Evolutionary conservation across 306 rosid genomes (phyloP), one percentile per base, ranked within the genome.

Genomic region (Mucuna pruriens): DNA sequence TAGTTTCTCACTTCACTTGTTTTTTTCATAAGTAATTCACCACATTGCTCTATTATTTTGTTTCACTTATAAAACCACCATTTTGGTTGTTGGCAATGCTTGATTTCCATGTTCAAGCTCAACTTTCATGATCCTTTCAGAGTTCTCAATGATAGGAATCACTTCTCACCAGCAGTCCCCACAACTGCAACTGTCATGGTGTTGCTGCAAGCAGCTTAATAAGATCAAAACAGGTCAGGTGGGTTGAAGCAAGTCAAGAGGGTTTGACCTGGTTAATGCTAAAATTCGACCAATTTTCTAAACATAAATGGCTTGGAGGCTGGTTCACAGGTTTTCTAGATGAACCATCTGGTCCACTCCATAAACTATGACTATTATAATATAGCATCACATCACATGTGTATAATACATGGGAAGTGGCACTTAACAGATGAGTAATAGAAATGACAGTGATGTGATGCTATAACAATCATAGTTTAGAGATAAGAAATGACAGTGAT

Each of bases 401-500:
- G 70, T 55, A 66, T 31, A 29, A 55, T 42, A 23, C 34, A 67
- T 33, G 25, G 68, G 34, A 52, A 33, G 55, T 45, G 57, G 44
- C 62, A 48, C 25, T 11, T 74, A 66, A 66, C 48, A 66, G 29
- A 11, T 23, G 9, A 23, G 44, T 71, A 38, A 12, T 7, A 54
- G 10, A n/a, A n/a, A n/a, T n/a, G n/a, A n/a, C n/a, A n/a, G n/a
- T n/a, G n/a, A n/a, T n/a, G n/a, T n/a, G n/a, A n/a, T n/a, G n/a
- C n/a, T n/a, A n/a, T n/a, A n/a, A n/a, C n/a, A n/a, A n/a, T n/a
- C n/a, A n/a, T n/a, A n/a, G n/a, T n/a, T n/a, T 4, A 46, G 48
- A 62, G 75, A 71, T 22, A 70, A 29, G 69, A 80, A 79, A 15
- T 75, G 38, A 71, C 48, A 48, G 11, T 19, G 62, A 66, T 73